Percentiles rank a stretch among this genome's conserved stretches.
phyloP scores from a whole-genome alignment of 176 grass and related monocot species.

The Saccharum spontaneum region DNA sequence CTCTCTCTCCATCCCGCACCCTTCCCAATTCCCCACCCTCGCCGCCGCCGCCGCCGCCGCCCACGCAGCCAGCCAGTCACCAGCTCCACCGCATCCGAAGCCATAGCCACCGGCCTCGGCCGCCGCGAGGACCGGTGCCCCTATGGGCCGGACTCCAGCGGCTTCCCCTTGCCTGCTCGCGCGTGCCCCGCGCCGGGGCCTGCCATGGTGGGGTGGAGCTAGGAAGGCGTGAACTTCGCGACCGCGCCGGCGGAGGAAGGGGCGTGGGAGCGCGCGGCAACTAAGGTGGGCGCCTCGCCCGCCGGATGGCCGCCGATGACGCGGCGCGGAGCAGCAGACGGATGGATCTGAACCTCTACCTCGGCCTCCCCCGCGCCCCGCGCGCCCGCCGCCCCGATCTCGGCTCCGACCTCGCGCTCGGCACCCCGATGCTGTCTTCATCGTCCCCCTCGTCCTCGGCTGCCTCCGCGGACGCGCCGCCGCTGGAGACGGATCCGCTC shows the following conservation, averaged over 20 bases:
- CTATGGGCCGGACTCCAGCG: background rate
- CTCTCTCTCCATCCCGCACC: background rate
- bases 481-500: conserved; percentile 20
- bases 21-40: conserved; percentile 30
- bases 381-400: conserved; percentile 71
- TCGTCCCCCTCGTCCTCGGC: conserved; percentile 54
- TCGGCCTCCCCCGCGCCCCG: conserved; percentile 73
- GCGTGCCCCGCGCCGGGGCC: background rate
- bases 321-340: conserved; percentile 58
- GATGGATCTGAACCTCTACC: conserved; percentile 99
- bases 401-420: conserved; percentile 89
- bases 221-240: background rate
- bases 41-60: conserved; percentile 9
- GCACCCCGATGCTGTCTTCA: conserved; percentile 52
- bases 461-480: conserved; percentile 54
- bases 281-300: conserved; percentile 15
- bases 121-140: background rate
- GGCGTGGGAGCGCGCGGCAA: background rate
- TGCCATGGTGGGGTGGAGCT: conserved; percentile 11
- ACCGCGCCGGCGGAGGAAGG: background rate
- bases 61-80: background rate
- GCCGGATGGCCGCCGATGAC: conserved; percentile 56
- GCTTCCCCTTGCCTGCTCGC: background rate
- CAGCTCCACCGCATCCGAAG: background rate
- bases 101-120: background rate